A percentile compares a stretch with the other conserved stretches of the same genome.
These are phyloP conservation scores for Isatis tinctoria DNA, from an alignment of 345 rosid species.

Conservation along the genomic window DNA sequence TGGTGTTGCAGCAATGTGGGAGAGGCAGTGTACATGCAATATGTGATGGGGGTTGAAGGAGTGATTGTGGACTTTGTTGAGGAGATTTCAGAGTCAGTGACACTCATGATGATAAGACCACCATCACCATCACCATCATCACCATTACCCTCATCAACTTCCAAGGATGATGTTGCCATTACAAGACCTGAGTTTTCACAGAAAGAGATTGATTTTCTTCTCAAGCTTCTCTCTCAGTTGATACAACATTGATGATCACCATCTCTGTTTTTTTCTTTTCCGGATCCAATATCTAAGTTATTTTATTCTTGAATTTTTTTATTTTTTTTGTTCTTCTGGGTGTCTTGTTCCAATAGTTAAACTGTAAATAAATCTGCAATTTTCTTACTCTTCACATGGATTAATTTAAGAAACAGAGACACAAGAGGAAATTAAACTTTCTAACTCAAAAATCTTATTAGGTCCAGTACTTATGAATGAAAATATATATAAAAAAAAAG, in stretches of 20 bases:
- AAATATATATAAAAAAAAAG: neutral
- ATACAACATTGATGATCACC: conserved; percentile 46
- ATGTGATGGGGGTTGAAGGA: conserved; percentile 90
- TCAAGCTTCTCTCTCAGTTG: conserved; percentile 83
- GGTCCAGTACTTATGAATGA: neutral
- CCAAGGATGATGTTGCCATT: conserved; percentile 21
- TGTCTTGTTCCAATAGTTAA: neutral
- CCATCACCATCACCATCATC: conserved; percentile 11
- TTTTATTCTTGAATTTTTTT: neutral
- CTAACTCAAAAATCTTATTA: neutral
- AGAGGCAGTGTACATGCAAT: conserved; percentile 92
- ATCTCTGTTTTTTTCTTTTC: neutral
- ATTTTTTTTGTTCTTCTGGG: neutral
- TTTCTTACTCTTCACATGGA: neutral
- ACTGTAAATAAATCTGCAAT: conserved; percentile 16
- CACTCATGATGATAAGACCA: conserved; percentile 42
- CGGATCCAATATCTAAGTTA: neutral
- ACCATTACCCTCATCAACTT: too few species aligned
- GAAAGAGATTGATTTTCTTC: conserved; percentile 72
- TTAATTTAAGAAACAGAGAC: too few species aligned
- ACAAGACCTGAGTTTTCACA: conserved; percentile 65
- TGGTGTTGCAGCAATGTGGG: conserved; percentile 60
- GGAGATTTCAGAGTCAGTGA: conserved; percentile 66
- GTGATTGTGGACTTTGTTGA: conserved; percentile 82
- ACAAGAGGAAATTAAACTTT: neutral